Evolutionary conservation across 371 early-diverging fungal genomes (phyloP), one percentile per base, ranked within the genome.

Genomic region (Basidiobolus meristosporus): DNA sequence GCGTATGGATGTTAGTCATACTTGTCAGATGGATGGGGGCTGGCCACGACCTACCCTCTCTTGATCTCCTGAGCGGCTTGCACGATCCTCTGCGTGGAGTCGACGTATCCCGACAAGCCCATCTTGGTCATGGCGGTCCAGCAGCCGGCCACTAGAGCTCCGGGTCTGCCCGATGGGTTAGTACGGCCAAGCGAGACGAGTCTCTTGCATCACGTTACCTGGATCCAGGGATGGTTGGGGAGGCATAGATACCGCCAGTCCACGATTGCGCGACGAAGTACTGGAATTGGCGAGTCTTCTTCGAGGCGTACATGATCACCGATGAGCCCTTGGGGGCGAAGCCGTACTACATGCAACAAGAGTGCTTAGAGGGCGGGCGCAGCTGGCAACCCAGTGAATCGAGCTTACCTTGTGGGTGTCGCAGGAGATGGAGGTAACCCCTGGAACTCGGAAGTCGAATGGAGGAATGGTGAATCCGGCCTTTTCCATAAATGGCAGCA

Each of bases 371-470:
- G n/a, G 31, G n/a, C 10, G 16, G 17, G 16, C 1, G 22, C 5
- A 41, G 34, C 14, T 26, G 7, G 1, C 7, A 23, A 26, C 26
- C 16, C 11, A n/a, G 17, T 36, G 19, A 36, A 23, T n/a, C n/a
- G n/a, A n/a, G n/a, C n/a, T n/a, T n/a, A n/a, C n/a, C n/a, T 95
- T 96, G 70, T 96, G 96, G 0, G 95, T 88, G 57, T 96, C 96
- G 54, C 86, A 87, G 7, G 88, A 87, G 40, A 96, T 90, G 16
- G 89, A 82, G 0, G 93, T 95, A 21, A 95, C 93, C 31, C 95
- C 93, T 2, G 79, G 73, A 9, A 92, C 70, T 36, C 90, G 62
- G 60, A 95, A 93, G 45, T 95, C 96, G 54, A 86, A 82, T 3
- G 54, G 62, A 14, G 79, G 69, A 14, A 79, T 67, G 10, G 77